Evolutionary conservation across 805 yeast genomes (phyloP).

Genomic region (Wickerhamiella kazuoi): DNA sequence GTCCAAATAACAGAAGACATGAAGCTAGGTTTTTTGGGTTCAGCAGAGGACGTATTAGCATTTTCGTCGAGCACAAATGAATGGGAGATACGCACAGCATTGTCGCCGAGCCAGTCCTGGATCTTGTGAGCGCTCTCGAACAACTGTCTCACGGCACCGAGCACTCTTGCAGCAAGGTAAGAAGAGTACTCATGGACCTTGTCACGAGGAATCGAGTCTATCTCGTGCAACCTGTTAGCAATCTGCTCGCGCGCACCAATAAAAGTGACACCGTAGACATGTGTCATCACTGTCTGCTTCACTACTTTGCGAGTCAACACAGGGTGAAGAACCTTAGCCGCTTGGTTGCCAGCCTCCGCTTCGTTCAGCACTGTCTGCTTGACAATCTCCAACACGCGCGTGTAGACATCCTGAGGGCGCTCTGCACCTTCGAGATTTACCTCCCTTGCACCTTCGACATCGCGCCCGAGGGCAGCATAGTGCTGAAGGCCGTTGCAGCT

Average conservation of each 20-base stretch:
- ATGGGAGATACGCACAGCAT: conserved; percentile 65
- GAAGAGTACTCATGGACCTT: conserved; percentile 33
- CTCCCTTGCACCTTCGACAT: conserved; percentile 43
- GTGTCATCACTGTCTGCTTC: conserved; percentile 95
- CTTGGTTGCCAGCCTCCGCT: conserved; percentile 14
- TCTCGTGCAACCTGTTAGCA: conserved; percentile 50
- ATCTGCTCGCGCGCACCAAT: conserved; percentile 87
- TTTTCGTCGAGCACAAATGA: conserved; percentile 55
- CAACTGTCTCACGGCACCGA: conserved; percentile 65
- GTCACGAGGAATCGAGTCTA: conserved; percentile 33
- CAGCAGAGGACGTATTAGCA: conserved; percentile 9
- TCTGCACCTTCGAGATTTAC: conserved; percentile 41
- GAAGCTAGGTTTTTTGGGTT: conserved; percentile 35
- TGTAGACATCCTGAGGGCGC: conserved; percentile 44
- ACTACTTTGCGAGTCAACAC: conserved; percentile 72
- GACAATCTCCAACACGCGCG: conserved; percentile 37
- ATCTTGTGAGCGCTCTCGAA: conserved; percentile 86
- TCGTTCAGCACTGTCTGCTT: conserved; percentile 30
- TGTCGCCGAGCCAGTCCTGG: conserved; percentile 89
- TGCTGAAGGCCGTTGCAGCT: conserved; percentile 54
- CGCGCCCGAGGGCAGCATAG: conserved; percentile 58
- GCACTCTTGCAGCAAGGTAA: conserved; percentile 62
- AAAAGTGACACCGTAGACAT: conserved; percentile 91
- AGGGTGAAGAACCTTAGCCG: conserved; percentile 32
- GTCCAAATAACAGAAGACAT: conserved; percentile 95